phyloP scores from a whole-genome alignment of 2,329 filamentous ascomycete genomes.

The Penicillium corylophilum region DNA sequence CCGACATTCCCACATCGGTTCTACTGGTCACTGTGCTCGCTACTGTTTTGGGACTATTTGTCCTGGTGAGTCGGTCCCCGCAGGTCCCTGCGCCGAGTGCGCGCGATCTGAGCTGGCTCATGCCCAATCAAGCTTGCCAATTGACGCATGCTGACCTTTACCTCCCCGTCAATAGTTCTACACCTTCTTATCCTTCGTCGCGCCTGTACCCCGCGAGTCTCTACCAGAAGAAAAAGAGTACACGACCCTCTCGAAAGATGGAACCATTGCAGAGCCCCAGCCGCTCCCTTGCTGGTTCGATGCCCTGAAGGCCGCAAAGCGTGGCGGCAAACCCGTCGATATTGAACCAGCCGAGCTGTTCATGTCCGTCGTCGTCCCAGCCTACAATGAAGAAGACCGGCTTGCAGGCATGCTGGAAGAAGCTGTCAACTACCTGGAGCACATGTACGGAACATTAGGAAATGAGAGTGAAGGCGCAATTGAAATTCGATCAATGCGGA shows the following conservation, averaged over 20 bases:
- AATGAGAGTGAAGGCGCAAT: slow-evolving; percentile 32
- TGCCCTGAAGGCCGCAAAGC: slow-evolving; percentile 64
- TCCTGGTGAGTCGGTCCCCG: slow-evolving; percentile 32
- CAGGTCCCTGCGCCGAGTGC: background rate
- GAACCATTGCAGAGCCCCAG: slow-evolving; percentile 54
- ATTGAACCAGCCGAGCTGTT: slow-evolving; percentile 78
- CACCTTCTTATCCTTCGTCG: slow-evolving; percentile 68
- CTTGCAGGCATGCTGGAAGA: slow-evolving; percentile 84
- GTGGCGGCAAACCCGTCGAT: slow-evolving; percentile 41
- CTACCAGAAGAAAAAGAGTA: slow-evolving; percentile 81
- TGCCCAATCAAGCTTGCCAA: background rate
- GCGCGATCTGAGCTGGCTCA: background rate
- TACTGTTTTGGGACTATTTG: slow-evolving; percentile 31
- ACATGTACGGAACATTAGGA: slow-evolving; percentile 62
- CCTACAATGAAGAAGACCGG: slow-evolving; percentile 89
- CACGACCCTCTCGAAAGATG: slow-evolving; percentile 68
- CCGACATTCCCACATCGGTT: slow-evolving; percentile 29
- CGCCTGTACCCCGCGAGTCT: slow-evolving; percentile 74
- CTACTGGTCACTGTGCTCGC: slow-evolving; percentile 29
- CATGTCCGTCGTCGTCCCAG: slow-evolving; percentile 88
- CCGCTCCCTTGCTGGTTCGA: slow-evolving; percentile 86
- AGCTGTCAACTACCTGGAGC: slow-evolving; percentile 81
- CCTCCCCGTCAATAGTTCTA: slow-evolving; percentile 54
- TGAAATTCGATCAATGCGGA: slow-evolving; percentile 17
- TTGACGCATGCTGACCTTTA: background rate